Base-by-base conservation (phyloP, 1,284 basidiomycete species). In the Phellinidium pouzarii region DNA sequence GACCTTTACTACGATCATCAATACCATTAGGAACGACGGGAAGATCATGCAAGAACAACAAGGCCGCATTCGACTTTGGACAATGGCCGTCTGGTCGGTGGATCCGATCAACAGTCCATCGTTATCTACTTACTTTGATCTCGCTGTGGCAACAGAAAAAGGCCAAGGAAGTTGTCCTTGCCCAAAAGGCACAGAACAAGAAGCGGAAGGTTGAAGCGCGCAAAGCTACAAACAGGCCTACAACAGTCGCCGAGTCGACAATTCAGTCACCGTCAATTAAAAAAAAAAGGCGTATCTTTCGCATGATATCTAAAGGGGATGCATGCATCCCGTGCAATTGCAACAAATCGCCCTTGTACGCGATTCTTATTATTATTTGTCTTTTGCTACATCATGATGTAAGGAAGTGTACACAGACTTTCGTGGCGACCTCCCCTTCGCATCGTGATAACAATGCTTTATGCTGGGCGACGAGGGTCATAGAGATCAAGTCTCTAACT, bases 201-300 rank as follows among this genome's bases (percentile, higher is more conserved):
- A 55, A 52, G 34, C 41, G 40, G 26, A 55, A 48, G 27, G 34
- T 26, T 9, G 26, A 55, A 36, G 23, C 36, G 9, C 40, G 22
- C 12, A 48, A 44, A 19, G 17, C 20, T 1, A 17, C 43, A 6
- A 31, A n/a, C 38, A 25, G 25, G 22, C 20, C 36, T 51, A 17
- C 6, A 14, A 36, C 44, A 22, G 19, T 34, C 3, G 34, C 44
- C 26, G 44, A 46, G 36, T 38, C 50, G 8, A n/a, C 19, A 22
- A 25, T 22, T 31, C 43, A n/a, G 31, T 17, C 17, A 25, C 20
- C 43, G 3, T 6, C 23, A 4, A 36, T 26, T 17, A 40, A 40
- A 40, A 54, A 49, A n/a, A 42, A 54, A 54, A 34, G 53, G 47
- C 9, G 53, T 54, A 19, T 54, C 53, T 27, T 54, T 54, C 27